These are phyloP conservation scores for Rhodotorula babjevae DNA, from an alignment of 768 basidiomycete species.

Conservation along the genomic window DNA sequence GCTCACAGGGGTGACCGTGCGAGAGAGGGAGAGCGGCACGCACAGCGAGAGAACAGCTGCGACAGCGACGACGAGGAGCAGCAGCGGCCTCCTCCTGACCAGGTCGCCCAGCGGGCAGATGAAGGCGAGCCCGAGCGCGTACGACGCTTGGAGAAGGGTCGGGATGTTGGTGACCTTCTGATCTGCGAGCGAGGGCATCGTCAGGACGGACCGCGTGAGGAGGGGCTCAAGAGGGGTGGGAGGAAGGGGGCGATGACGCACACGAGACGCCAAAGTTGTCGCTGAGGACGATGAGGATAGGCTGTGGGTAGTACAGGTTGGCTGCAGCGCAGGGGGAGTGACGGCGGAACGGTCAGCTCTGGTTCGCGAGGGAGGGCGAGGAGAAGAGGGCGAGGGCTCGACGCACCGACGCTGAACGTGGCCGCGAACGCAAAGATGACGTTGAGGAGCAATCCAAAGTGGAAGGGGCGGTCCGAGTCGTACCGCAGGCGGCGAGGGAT, in stretches of 20 bases:
- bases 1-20: no score
- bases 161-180: constrained; percentile 43
- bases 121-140: constrained; percentile 66
- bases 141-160: constrained; percentile 52
- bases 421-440: constrained; percentile 61
- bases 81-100: constrained; percentile 66
- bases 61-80: constrained; percentile 57
- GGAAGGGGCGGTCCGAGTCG: constrained; percentile 54
- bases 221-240: no score
- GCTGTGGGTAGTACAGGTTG: constrained; percentile 42
- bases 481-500: constrained; percentile 60
- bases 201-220: no score
- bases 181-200: not conserved
- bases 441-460: constrained; percentile 58
- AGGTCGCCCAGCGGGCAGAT: constrained; percentile 80
- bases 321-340: constrained; percentile 23
- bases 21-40: constrained; percentile 53
- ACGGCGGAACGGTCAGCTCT: no score
- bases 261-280: constrained; percentile 13
- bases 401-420: constrained; percentile 50
- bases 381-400: no score
- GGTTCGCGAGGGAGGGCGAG: no score
- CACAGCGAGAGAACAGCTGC: constrained; percentile 65
- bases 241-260: not conserved
- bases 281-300: constrained; percentile 30